Conservation (phyloP, 2,329 filamentous ascomycete genomes). For the Eutypa lata region DNA sequence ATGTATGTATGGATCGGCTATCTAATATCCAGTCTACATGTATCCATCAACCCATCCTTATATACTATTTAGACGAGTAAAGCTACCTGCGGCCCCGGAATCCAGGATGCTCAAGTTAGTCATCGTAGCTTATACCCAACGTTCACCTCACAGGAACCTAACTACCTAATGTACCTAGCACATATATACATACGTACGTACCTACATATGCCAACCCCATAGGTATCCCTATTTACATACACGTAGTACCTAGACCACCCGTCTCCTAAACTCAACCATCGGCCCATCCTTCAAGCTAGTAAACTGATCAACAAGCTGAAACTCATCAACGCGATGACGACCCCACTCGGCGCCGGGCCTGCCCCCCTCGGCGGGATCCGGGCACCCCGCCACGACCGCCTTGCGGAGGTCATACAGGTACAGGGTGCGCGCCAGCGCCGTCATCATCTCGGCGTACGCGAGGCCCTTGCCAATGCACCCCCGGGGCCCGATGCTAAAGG, state of each 20-base stretch:
- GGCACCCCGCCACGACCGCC: slow-evolving; percentile 42
- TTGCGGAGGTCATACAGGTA: slow-evolving; percentile 59
- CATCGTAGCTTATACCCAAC: too few relatives aligned
- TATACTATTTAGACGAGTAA: too few relatives aligned
- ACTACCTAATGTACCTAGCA: too few relatives aligned
- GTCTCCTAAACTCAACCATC: slow-evolving; percentile 58
- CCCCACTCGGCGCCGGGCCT: slow-evolving; percentile 47
- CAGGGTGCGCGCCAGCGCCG: slow-evolving; percentile 58
- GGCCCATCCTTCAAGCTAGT: slow-evolving; percentile 71
- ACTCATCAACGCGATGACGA: slow-evolving; percentile 56
- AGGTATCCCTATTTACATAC: not conserved
- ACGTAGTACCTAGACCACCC: too few relatives aligned
- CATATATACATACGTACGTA: not conserved
- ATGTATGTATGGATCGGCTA: too few relatives aligned
- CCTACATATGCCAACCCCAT: not conserved
- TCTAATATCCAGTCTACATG: too few relatives aligned
- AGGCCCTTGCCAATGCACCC: slow-evolving; percentile 71
- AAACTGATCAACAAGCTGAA: slow-evolving; percentile 70
- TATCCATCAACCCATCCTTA: too few relatives aligned
- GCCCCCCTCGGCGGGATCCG: slow-evolving; percentile 55
- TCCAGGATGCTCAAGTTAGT: too few relatives aligned
- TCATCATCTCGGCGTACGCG: slow-evolving; percentile 65
- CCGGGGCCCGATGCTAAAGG: slow-evolving; percentile 67
- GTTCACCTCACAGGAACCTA: too few relatives aligned
- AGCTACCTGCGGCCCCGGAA: too few relatives aligned